phyloP scores from a whole-genome alignment of 1,284 basidiomycete genomes.

The Ganoderma lingzhi region DNA sequence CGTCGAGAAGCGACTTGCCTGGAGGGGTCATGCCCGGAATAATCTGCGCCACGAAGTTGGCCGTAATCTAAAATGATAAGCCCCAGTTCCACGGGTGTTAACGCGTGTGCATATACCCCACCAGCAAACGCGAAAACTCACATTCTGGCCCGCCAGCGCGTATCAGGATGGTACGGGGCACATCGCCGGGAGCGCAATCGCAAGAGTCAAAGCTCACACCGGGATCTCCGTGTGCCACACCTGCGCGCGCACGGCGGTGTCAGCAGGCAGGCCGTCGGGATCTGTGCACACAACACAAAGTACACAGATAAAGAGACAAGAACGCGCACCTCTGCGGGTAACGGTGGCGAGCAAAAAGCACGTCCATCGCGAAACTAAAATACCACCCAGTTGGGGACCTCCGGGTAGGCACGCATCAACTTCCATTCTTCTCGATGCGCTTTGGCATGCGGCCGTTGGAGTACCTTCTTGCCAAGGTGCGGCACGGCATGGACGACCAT shows the following conservation, averaged over 20 bases:
- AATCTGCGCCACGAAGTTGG: slow-evolving; percentile 92
- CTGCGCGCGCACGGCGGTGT: slow-evolving; percentile 43
- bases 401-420: slow-evolving; percentile 93
- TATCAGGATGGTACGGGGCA: slow-evolving; percentile 94
- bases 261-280: slow-evolving; percentile 15
- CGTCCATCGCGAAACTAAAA: slow-evolving; percentile 61
- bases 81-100: slow-evolving; percentile 10
- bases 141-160: slow-evolving; percentile 87
- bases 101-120: slow-evolving; percentile 14
- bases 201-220: slow-evolving; percentile 85
- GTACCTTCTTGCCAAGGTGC: slow-evolving; percentile 85
- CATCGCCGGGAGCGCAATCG: slow-evolving; percentile 78
- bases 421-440: slow-evolving; percentile 87
- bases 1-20: slow-evolving; percentile 90
- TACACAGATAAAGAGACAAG: too few relatives aligned
- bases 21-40: slow-evolving; percentile 90
- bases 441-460: slow-evolving; percentile 79
- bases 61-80: slow-evolving; percentile 60
- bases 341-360: slow-evolving; percentile 82
- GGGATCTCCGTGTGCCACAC: slow-evolving; percentile 88
- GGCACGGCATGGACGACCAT: slow-evolving; percentile 90
- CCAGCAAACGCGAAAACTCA: not conserved
- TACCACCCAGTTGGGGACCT: slow-evolving; percentile 99
- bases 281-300: slow-evolving; percentile 5
- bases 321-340: slow-evolving; percentile 77